phyloP scores from a whole-genome alignment of 2,329 filamentous ascomycete genomes.

The Colletotrichum karsti region DNA sequence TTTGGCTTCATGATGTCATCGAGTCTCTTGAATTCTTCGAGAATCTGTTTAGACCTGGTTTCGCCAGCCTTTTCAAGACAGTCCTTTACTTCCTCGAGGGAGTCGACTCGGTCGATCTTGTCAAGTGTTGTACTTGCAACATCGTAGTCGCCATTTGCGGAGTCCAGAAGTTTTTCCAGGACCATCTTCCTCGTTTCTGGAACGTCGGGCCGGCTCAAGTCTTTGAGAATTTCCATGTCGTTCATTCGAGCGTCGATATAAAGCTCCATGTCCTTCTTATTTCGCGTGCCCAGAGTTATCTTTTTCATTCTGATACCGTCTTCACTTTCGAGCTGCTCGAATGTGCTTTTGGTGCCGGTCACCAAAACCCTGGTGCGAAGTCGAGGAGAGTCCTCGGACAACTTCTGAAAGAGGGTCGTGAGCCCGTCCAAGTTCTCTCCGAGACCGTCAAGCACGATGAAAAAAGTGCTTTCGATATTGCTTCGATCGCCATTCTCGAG shows the following conservation, averaged over 20 bases:
- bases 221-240: neutral
- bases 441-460: slow-evolving; percentile 41
- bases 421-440: slow-evolving; percentile 31
- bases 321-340: neutral
- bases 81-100: slow-evolving; percentile 42
- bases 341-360: neutral
- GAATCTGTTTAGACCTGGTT: slow-evolving; percentile 40
- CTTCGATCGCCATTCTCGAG: slow-evolving; percentile 39
- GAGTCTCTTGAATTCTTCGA: slow-evolving; percentile 40
- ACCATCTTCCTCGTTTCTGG: neutral
- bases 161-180: neutral
- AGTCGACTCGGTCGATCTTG: slow-evolving; percentile 41
- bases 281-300: neutral
- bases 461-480: slow-evolving; percentile 40
- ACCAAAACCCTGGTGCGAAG: neutral
- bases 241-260: neutral
- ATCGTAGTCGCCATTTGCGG: slow-evolving; percentile 30
- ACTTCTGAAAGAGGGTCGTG: slow-evolving; percentile 34
- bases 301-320: neutral
- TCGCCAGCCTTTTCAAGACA: slow-evolving; percentile 39
- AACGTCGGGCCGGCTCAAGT: neutral
- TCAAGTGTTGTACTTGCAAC: slow-evolving; percentile 32
- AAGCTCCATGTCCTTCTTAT: neutral
- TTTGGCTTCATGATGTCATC: slow-evolving; percentile 40
- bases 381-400: slow-evolving; percentile 24